phyloP scores from a whole-genome alignment of 2,329 filamentous ascomycete species.

The Sclerotinia borealis region DNA sequence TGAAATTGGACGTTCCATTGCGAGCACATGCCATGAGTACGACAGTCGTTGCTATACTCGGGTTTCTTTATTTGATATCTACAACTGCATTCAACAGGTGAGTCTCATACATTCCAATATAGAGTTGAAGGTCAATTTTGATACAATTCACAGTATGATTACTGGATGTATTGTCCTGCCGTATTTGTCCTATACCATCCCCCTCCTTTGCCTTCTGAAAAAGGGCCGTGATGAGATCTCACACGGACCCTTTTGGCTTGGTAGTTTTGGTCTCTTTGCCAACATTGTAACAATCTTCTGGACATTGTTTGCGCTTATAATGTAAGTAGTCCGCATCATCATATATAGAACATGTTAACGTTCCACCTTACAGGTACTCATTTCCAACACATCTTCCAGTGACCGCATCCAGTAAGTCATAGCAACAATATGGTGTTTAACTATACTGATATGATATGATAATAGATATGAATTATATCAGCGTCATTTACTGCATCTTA shows the following conservation, averaged over 20 bases:
- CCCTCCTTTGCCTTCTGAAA: conserved; percentile 32
- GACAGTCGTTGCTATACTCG: conserved; percentile 4
- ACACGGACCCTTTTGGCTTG: conserved; percentile 50
- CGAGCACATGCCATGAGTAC: conserved; percentile 9
- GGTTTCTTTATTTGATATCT: conserved; percentile 2
- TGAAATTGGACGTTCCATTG: conserved; percentile 9
- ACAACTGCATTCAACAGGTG: conserved; percentile 12
- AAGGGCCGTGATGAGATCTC: conserved; percentile 50
- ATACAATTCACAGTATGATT: conserved; percentile 1
- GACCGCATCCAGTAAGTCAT: conserved; percentile 7
- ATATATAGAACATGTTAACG: neutral
- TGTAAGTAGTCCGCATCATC: conserved; percentile 35
- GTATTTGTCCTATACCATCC: conserved; percentile 7
- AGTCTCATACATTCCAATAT: neutral
- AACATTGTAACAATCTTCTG: conserved; percentile 53
- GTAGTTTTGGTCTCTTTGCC: conserved; percentile 50
- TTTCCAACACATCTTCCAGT: conserved; percentile 9
- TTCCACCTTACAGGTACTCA: conserved; percentile 1
- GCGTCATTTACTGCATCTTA: conserved; percentile 5
- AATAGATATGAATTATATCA: conserved; percentile 12
- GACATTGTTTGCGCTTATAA: conserved; percentile 51
- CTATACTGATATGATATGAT: neutral
- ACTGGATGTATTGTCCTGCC: conserved; percentile 12
- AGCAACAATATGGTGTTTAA: neutral
- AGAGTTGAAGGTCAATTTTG: neutral